phyloP scores from a whole-genome alignment of 345 rosid species.

The Toxicodendron radicans region DNA sequence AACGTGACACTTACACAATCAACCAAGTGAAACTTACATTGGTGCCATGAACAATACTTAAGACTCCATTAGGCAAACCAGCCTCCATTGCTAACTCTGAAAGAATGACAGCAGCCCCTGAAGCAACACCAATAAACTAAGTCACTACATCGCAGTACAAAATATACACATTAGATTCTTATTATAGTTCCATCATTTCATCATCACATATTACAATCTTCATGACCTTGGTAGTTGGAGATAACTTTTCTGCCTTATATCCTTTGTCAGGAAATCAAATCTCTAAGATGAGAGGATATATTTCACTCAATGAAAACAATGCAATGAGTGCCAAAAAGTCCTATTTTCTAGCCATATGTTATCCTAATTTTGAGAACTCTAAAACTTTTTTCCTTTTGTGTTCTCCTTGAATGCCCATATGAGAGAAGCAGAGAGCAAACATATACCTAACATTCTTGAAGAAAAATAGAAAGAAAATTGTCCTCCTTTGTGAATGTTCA shows the following conservation, averaged over 20 bases:
- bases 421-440: background rate
- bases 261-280: too few relatives aligned
- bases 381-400: background rate
- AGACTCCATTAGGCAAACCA: slow-evolving; percentile 55
- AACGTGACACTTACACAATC: background rate
- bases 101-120: slow-evolving; percentile 50
- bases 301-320: background rate
- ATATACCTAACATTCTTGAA: background rate
- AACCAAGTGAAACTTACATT: slow-evolving; percentile 26
- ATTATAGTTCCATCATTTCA: background rate
- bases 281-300: background rate
- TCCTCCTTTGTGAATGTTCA: background rate
- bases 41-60: slow-evolving; percentile 54
- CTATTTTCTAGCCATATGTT: background rate
- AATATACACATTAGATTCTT: background rate
- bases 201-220: background rate
- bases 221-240: too few relatives aligned
- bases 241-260: too few relatives aligned
- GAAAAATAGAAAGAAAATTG: background rate
- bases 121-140: slow-evolving; percentile 11
- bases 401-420: background rate
- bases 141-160: background rate
- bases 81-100: slow-evolving; percentile 57
- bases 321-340: background rate
- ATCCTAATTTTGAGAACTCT: background rate